Percentiles rank a stretch among this genome's conserved stretches.
phyloP scores from a whole-genome alignment of 2,329 filamentous ascomycete genomes.

The Albifimbria verrucaria region DNA sequence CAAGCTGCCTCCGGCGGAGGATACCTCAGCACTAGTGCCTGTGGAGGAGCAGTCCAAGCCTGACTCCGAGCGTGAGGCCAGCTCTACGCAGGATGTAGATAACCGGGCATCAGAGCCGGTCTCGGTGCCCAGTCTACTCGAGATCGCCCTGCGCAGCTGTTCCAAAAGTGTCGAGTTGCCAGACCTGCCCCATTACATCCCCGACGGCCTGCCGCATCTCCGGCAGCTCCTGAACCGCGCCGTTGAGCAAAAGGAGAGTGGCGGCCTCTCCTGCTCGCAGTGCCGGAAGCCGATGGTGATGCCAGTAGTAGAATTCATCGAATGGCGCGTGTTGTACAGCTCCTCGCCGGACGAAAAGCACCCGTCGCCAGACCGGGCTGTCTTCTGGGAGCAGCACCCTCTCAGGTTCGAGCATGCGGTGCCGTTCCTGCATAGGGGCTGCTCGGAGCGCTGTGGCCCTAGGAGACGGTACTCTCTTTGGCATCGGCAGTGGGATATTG shows the following conservation, averaged over 20 bases:
- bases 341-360: too few species aligned
- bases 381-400: too few species aligned
- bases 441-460: slow-evolving; percentile 48
- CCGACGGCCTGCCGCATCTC: slow-evolving; percentile 38
- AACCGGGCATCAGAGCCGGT: slow-evolving; percentile 10
- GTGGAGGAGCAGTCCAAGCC: slow-evolving; percentile 2
- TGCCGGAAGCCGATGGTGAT: slow-evolving; percentile 48
- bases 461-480: too few species aligned
- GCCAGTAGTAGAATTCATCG: slow-evolving; percentile 57
- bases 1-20: slow-evolving; percentile 18
- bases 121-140: slow-evolving; percentile 46
- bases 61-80: too few species aligned
- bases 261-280: slow-evolving; percentile 48
- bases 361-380: too few species aligned
- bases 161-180: slow-evolving; percentile 38
- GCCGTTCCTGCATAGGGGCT: slow-evolving; percentile 46
- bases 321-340: slow-evolving; percentile 52
- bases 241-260: slow-evolving; percentile 38
- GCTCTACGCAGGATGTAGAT: too few species aligned
- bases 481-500: too few species aligned
- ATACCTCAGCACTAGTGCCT: slow-evolving; percentile 7
- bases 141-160: slow-evolving; percentile 46
- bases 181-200: slow-evolving; percentile 40
- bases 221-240: slow-evolving; percentile 36
- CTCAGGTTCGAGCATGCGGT: too few species aligned